phyloP scores from a whole-genome alignment of 495 filamentous ascomycete genomes.

The Xylaria curta region DNA sequence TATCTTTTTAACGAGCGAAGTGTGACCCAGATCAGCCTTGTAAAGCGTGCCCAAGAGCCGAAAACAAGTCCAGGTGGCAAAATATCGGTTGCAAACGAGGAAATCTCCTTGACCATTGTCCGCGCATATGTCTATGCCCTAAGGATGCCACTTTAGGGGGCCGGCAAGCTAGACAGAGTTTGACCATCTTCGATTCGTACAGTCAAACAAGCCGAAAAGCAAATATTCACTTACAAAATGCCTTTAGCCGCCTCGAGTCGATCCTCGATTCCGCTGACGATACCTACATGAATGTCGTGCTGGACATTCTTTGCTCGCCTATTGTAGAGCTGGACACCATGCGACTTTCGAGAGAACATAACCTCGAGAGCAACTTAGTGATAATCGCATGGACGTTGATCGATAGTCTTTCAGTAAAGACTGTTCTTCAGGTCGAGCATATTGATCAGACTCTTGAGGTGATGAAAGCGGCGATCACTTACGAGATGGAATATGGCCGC shows the following conservation, averaged over 20 bases:
- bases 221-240: slow-evolving; percentile 5
- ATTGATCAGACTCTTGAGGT: slow-evolving; percentile 32
- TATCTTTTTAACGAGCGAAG: not conserved
- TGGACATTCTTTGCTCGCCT: slow-evolving; percentile 36
- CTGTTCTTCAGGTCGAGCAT: slow-evolving; percentile 17
- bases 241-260: slow-evolving; percentile 28
- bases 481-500: slow-evolving; percentile 33
- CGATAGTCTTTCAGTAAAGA: not conserved
- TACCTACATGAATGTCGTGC: slow-evolving; percentile 33
- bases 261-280: slow-evolving; percentile 25
- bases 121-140: slow-evolving; percentile 31
- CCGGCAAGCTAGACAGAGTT: not conserved
- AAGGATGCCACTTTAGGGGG: not conserved
- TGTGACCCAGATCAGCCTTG: slow-evolving; percentile 30
- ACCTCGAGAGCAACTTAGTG: not conserved
- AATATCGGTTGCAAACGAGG: slow-evolving; percentile 36
- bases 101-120: slow-evolving; percentile 28
- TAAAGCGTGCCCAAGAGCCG: slow-evolving; percentile 30
- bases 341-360: not conserved
- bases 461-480: slow-evolving; percentile 34
- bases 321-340: slow-evolving; percentile 8
- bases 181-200: not conserved
- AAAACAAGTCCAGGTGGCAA: slow-evolving; percentile 33
- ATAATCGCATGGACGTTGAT: not conserved
- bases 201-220: not conserved